Base-by-base conservation (phyloP, 495 filamentous ascomycete genomes). In the Thermothielavioides terrestris region DNA sequence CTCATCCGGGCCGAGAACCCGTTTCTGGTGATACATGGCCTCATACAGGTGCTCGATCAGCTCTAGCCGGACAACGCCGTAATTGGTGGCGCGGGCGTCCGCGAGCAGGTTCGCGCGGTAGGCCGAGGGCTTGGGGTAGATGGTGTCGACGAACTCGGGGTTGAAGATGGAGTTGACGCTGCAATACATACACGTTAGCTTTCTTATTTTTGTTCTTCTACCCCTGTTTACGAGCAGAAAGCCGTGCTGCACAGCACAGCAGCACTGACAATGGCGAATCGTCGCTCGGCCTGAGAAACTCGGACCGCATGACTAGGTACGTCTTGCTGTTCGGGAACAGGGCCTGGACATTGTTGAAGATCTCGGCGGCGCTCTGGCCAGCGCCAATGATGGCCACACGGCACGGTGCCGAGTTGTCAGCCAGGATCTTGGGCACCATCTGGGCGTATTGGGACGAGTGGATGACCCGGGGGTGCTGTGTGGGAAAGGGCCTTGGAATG, bases 81-180 rank as follows among this genome's bases (percentile, higher is more conserved):
- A 98, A 70, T 98, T 98, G 25, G 91, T 98, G 25, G 76, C 77
- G 37, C 80, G 78, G 54, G 90, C 83, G 18, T 77, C 76, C 4
- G 68, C 62, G 37, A 94, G 75, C 37, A 82, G 73, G 31, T 75
- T 69, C 37, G 72, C 66, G 39, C 89, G 84, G 50, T 82, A 75
- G 20, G 78, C 70, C 0, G 78, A 59, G 2, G 80, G 64, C 35
- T 82, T 80, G 42, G 74, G 65, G 68, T 81, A 95, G 56, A 94
- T 76, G 25, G 66, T 69, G 55, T 94, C 84, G 6, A 94, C 81
- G 22, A 81, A 82, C 34, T 82, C 78, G 3, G 91, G 90, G 65
- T 96, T 85, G 74, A 98, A 98, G 55, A 96, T 84, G 56, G 91
- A 89, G 65, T 98, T 98, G 47, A 98, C 89, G 57, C 89, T 95